Conservation (phyloP, 495 filamentous ascomycete genomes). For the Pseudevernia furfuracea region DNA sequence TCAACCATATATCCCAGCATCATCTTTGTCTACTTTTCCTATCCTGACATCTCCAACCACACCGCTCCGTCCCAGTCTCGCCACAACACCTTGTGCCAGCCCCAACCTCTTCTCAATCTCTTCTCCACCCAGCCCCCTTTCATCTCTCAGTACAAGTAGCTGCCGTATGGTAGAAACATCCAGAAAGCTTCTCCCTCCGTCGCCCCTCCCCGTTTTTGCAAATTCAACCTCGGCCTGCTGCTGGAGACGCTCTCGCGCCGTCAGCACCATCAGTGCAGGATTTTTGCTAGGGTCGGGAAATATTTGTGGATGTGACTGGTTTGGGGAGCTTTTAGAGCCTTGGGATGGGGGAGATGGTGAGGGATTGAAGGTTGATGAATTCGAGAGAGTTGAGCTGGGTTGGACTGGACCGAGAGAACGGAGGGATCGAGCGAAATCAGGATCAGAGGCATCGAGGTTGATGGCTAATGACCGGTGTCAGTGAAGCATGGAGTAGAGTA, state of each 20-base stretch:
- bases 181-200: constrained; percentile 45
- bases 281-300: constrained; percentile 46
- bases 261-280: constrained; percentile 47
- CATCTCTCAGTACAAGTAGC: constrained; percentile 53
- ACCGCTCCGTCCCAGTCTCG: constrained; percentile 44
- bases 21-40: constrained; percentile 30
- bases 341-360: constrained; percentile 24
- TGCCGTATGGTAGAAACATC: constrained; percentile 55
- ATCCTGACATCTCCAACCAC: constrained; percentile 38
- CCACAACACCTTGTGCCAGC: constrained; percentile 51
- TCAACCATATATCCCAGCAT: constrained; percentile 31
- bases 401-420: constrained; percentile 57
- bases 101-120: constrained; percentile 56
- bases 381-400: constrained; percentile 51
- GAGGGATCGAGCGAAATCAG: constrained; percentile 54
- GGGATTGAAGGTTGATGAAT: constrained; percentile 43
- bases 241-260: constrained; percentile 37
- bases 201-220: constrained; percentile 36
- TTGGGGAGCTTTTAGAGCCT: constrained; percentile 12
- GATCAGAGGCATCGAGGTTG: constrained; percentile 58
- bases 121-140: constrained; percentile 37
- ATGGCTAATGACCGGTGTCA: constrained; percentile 41
- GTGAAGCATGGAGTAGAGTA: neutral
- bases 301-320: constrained; percentile 24
- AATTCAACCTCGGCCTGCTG: constrained; percentile 47